Conservation (phyloP, 495 filamentous ascomycete genomes). For the Penicillium turbatum region DNA sequence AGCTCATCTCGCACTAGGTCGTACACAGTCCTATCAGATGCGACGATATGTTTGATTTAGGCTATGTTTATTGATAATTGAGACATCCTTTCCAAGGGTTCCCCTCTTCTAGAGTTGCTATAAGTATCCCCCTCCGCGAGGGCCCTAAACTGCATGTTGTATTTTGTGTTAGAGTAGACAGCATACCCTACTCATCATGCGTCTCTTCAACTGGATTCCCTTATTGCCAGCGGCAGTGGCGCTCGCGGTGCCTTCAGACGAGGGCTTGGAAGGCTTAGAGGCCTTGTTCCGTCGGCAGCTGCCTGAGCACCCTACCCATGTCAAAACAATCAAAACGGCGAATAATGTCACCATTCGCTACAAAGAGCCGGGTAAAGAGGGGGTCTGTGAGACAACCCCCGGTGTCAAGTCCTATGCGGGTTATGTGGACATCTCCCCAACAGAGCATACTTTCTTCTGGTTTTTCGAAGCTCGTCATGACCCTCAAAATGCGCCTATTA, state of each 20-base stretch:
- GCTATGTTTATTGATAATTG: not conserved
- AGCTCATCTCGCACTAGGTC: no score
- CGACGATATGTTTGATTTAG: not conserved
- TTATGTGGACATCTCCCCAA: constrained; percentile 43
- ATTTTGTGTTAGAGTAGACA: not conserved
- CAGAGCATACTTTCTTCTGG: constrained; percentile 48
- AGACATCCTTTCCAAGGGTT: no score
- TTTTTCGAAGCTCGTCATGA: constrained; percentile 49
- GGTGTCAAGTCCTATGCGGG: constrained; percentile 47
- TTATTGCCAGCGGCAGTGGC: constrained; percentile 26
- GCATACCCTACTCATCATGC: constrained; percentile 25
- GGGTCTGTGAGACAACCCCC: constrained; percentile 47
- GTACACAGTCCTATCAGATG: no score
- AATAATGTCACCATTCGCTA: constrained; percentile 47
- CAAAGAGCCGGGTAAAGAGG: constrained; percentile 39
- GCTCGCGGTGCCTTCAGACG: constrained; percentile 9
- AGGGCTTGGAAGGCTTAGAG: constrained; percentile 10
- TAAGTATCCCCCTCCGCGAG: not conserved
- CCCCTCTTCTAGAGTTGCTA: not conserved
- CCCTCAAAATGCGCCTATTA: constrained; percentile 47
- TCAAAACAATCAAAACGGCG: constrained; percentile 56
- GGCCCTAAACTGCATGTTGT: not conserved
- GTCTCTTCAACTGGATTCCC: constrained; percentile 19
- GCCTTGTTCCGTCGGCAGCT: constrained; percentile 35
- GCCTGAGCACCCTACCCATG: constrained; percentile 47